Percentiles rank a stretch among this genome's conserved stretches.
phyloP scores from a whole-genome alignment of 371 early-diverging fungal species.

The Mortierella sp. region DNA sequence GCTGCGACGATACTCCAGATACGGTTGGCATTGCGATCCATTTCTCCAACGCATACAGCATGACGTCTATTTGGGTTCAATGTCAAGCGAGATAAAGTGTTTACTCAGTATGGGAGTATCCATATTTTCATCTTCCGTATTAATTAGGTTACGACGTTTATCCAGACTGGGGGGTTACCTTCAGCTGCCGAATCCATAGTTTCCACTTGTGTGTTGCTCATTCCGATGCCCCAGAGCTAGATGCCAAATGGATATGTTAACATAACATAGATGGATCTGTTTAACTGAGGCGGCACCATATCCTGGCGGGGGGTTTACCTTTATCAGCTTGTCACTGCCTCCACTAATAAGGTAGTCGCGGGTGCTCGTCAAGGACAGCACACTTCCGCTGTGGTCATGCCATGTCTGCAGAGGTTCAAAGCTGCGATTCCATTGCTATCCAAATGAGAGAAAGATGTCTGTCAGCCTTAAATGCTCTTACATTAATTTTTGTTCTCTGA shows the following conservation, averaged over 20 bases:
- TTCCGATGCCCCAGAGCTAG: slow-evolving; percentile 42
- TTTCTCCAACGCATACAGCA: slow-evolving; percentile 75
- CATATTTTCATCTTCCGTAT: background rate
- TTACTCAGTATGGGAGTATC: too few species aligned
- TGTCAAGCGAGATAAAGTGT: background rate
- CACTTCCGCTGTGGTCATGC: slow-evolving; percentile 70
- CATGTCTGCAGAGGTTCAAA: slow-evolving; percentile 74
- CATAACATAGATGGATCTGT: background rate
- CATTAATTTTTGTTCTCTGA: background rate
- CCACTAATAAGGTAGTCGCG: slow-evolving; percentile 71
- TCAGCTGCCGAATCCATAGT: slow-evolving; percentile 26
- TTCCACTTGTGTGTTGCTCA: slow-evolving; percentile 24
- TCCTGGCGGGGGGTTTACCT: slow-evolving; percentile 60
- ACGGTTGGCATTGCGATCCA: slow-evolving; percentile 81
- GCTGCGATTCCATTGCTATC: slow-evolving; percentile 74
- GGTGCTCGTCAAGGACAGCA: slow-evolving; percentile 75
- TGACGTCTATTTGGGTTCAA: slow-evolving; percentile 54
- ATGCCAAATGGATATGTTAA: background rate
- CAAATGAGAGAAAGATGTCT: background rate
- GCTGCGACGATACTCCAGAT: slow-evolving; percentile 70
- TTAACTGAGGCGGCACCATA: background rate
- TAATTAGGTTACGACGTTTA: background rate
- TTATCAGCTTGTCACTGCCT: slow-evolving; percentile 76
- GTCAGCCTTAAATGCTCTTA: slow-evolving; percentile 1
- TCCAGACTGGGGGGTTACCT: slow-evolving; percentile 4